Percentiles rank a stretch among this genome's conserved stretches.
These are phyloP conservation scores for Leccinum broughii DNA, from an alignment of 768 basidiomycete species.

Conservation along the genomic window DNA sequence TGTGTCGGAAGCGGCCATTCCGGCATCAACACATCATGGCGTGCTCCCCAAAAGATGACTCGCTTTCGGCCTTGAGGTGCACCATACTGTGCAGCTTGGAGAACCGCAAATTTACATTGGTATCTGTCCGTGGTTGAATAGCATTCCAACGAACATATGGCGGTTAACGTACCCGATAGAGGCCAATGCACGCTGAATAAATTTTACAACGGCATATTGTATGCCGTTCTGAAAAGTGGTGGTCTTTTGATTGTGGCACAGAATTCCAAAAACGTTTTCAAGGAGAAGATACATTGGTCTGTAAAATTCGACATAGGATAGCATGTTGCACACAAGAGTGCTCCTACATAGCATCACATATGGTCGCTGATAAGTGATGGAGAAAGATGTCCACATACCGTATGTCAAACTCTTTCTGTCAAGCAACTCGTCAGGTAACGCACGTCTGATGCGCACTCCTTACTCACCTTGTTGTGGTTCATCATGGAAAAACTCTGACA, in stretches of 20 bases:
- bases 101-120: constrained; percentile 62
- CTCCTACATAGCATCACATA: constrained; percentile 39
- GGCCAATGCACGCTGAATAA: constrained; percentile 57
- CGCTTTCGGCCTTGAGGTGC: constrained; percentile 66
- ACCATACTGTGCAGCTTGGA: constrained; percentile 74
- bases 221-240: constrained; percentile 39
- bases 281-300: constrained; percentile 63
- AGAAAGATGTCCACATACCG: constrained; percentile 38
- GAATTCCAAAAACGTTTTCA: constrained; percentile 70
- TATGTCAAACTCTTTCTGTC: constrained; percentile 58
- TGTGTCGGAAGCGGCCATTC: constrained; percentile 67
- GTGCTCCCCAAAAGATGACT: constrained; percentile 70
- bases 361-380: not conserved
- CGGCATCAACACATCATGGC: constrained; percentile 55
- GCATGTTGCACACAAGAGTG: constrained; percentile 67
- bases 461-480: constrained; percentile 57
- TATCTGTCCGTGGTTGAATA: constrained; percentile 37
- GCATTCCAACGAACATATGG: not conserved
- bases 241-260: constrained; percentile 51
- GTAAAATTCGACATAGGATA: constrained; percentile 68
- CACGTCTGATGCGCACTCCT: not conserved
- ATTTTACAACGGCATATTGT: constrained; percentile 62
- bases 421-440: constrained; percentile 5
- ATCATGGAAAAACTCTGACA: constrained; percentile 72
- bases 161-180: constrained; percentile 58